Conservation (phyloP, 2,329 filamentous ascomycete genomes). For the Colletotrichum nymphaeae region DNA sequence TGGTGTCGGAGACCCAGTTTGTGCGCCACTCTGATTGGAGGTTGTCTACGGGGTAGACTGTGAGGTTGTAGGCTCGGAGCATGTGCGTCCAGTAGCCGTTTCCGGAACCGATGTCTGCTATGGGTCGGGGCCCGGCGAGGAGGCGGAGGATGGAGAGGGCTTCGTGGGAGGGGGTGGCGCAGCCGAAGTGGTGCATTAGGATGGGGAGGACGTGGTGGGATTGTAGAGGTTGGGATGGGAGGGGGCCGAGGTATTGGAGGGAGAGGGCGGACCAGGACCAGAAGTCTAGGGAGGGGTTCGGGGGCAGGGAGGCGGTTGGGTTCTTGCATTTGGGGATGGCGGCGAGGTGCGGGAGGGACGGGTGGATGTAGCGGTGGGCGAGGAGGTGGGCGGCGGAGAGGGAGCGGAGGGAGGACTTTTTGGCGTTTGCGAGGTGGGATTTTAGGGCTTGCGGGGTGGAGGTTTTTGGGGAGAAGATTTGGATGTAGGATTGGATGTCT, state of each 20-base stretch:
- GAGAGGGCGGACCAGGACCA: slow-evolving; percentile 74
- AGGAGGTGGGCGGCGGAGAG: slow-evolving; percentile 67
- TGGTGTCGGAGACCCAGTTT: slow-evolving; percentile 75
- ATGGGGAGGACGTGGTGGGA: slow-evolving; percentile 78
- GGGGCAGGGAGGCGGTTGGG: slow-evolving; percentile 42
- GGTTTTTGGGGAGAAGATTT: slow-evolving; percentile 72
- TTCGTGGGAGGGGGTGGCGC: slow-evolving; percentile 76
- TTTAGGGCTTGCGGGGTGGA: slow-evolving; percentile 71
- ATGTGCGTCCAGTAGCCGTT: slow-evolving; percentile 83
- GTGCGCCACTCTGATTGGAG: slow-evolving; percentile 75
- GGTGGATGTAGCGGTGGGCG: slow-evolving; percentile 62
- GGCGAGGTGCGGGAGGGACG: slow-evolving; percentile 50
- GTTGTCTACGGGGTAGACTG: slow-evolving; percentile 73
- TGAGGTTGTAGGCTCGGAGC: slow-evolving; percentile 69
- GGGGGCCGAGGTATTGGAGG: slow-evolving; percentile 74
- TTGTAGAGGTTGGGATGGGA: slow-evolving; percentile 59
- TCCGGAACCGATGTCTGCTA: slow-evolving; percentile 77
- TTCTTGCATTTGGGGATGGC: slow-evolving; percentile 60
- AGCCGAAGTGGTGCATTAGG: slow-evolving; percentile 84
- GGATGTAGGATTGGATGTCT: slow-evolving; percentile 75
- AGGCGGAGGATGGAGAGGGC: slow-evolving; percentile 69
- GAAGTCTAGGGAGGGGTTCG: slow-evolving; percentile 76
- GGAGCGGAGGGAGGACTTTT: slow-evolving; percentile 69
- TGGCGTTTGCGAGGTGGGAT: slow-evolving; percentile 72
- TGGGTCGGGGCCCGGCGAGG: slow-evolving; percentile 62